Conservation (phyloP, 768 basidiomycete species). For the Podaxis pistillaris region DNA sequence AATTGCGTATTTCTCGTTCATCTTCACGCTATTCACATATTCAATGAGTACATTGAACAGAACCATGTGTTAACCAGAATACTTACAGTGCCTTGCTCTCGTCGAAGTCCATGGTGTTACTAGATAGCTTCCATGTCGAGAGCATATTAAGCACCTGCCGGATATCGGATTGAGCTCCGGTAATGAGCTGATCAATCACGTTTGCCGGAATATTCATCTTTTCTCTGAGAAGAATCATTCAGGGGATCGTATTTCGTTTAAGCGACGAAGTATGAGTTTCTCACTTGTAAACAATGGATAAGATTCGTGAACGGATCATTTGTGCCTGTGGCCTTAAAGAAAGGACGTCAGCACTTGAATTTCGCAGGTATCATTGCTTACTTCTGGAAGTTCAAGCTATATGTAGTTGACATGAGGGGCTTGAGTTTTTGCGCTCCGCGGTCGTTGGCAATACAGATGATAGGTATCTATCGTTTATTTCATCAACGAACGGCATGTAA, state of each 20-base stretch:
- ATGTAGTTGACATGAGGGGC: slow-evolving; percentile 73
- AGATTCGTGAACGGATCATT: slow-evolving; percentile 80
- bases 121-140: slow-evolving; percentile 93
- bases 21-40: slow-evolving; percentile 56
- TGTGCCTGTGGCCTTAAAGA: slow-evolving; percentile 66
- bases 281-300: slow-evolving; percentile 90
- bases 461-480: slow-evolving; percentile 65
- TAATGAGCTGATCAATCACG: slow-evolving; percentile 89
- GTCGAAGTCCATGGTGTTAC: slow-evolving; percentile 81
- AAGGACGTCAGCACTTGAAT: slow-evolving; percentile 10
- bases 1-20: slow-evolving; percentile 91
- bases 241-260: not conserved
- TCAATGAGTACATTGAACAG: not conserved
- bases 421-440: slow-evolving; percentile 85
- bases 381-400: slow-evolving; percentile 75
- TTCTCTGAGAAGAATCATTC: slow-evolving; percentile 52
- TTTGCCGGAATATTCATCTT: slow-evolving; percentile 90
- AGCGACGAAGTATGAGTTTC: slow-evolving; percentile 20
- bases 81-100: slow-evolving; percentile 88
- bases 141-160: slow-evolving; percentile 98
- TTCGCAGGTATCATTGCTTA: slow-evolving; percentile 29
- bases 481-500: not conserved
- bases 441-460: slow-evolving; percentile 98
- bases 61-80: not conserved
- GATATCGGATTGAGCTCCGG: slow-evolving; percentile 91